phyloP scores from a whole-genome alignment of 805 yeast species.

The Monosporozyma solicola region DNA sequence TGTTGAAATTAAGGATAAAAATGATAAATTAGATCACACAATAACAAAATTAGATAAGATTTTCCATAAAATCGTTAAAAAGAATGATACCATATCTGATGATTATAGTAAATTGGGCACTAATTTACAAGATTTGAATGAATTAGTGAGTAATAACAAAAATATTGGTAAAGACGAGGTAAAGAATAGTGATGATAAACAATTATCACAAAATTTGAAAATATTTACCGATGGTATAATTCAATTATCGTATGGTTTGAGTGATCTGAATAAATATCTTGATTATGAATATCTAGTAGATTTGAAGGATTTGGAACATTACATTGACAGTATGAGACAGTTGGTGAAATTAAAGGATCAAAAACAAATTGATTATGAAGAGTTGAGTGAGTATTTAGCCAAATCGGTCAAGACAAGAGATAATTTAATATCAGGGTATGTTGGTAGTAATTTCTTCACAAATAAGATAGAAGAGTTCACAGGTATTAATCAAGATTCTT shows the following conservation, averaged over 20 bases:
- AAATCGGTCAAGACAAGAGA: constrained; percentile 64
- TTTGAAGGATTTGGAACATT: constrained; percentile 80
- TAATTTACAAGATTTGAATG: constrained; percentile 61
- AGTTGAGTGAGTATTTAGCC: constrained; percentile 64
- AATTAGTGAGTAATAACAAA: constrained; percentile 38
- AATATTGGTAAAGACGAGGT: constrained; percentile 13
- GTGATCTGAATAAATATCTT: constrained; percentile 40
- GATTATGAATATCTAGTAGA: constrained; percentile 79
- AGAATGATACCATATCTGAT: constrained; percentile 60
- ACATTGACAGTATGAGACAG: constrained; percentile 52
- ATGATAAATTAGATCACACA: constrained; percentile 79
- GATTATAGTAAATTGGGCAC: constrained; percentile 66
- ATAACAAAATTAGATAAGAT: constrained; percentile 69
- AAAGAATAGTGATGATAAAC: neutral
- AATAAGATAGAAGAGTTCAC: constrained; percentile 53
- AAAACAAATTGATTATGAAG: constrained; percentile 86
- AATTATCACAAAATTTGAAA: constrained; percentile 29
- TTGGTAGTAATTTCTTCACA: constrained; percentile 43
- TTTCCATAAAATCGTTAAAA: constrained; percentile 60
- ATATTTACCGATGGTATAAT: constrained; percentile 41
- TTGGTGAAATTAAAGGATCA: constrained; percentile 80
- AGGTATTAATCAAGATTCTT: constrained; percentile 52
- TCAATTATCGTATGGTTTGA: constrained; percentile 35
- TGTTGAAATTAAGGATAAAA: constrained; percentile 69
- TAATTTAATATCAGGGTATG: constrained; percentile 42